These are phyloP conservation scores for Pseudogymnoascus sp. DNA, from an alignment of 2,329 filamentous ascomycete species.

Conservation along the genomic window DNA sequence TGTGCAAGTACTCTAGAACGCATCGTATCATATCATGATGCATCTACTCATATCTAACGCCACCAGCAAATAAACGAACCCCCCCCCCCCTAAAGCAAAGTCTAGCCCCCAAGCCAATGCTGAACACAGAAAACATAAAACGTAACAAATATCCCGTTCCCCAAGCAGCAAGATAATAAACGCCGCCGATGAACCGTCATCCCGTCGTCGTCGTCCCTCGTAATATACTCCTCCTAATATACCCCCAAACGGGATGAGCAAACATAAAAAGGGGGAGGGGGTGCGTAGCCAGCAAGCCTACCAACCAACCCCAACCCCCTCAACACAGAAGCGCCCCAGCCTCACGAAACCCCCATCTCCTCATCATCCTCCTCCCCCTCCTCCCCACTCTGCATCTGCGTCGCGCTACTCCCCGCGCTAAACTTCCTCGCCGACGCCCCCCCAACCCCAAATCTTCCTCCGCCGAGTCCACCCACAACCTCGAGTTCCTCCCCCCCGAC, in stretches of 20 bases:
- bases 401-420: slow-evolving; percentile 52
- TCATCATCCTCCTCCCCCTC: slow-evolving; percentile 56
- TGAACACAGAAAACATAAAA: background rate
- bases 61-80: background rate
- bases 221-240: background rate
- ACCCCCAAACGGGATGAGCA: background rate
- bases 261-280: background rate
- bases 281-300: background rate
- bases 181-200: slow-evolving; percentile 2
- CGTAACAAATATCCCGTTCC: background rate
- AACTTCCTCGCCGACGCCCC: slow-evolving; percentile 43
- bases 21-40: background rate
- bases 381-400: slow-evolving; percentile 41
- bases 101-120: background rate
- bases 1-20: background rate
- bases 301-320: background rate
- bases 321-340: background rate
- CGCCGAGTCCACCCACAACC: slow-evolving; percentile 42
- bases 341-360: slow-evolving; percentile 47
- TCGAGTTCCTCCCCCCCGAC: slow-evolving; percentile 50
- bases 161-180: background rate
- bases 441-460: slow-evolving; percentile 40
- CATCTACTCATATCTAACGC: slow-evolving; percentile 1
- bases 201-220: background rate
- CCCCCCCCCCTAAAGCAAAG: background rate